Base-by-base conservation (phyloP, 192 early-diverging fungal species). In the Gryganskiella cystojenkinii region DNA sequence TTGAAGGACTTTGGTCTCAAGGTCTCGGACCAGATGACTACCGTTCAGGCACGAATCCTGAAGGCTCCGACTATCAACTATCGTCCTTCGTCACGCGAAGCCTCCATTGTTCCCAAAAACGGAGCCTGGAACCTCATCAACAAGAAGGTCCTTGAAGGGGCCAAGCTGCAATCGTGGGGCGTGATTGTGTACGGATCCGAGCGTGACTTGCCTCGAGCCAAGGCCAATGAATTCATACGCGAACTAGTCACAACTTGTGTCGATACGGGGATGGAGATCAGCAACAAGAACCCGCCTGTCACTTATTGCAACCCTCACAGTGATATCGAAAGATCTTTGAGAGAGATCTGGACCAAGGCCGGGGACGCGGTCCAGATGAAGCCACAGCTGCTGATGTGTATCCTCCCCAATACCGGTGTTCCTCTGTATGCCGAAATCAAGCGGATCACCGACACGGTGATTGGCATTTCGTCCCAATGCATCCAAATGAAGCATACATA, bases 391-490 rank as follows among this genome's bases (percentile, higher is more conserved):
- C 74, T 98, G 34, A 67, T 97, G n/a, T 93, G 94, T 61, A 80
- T 98, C 34, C 80, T 98, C 44, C 91, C 91, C 43, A 92, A 91
- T 71, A 95, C 90, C 47, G 92, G 90, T 28, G 86, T 90, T 49
- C 87, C 89, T 25, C 79, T 95, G 3, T 98, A 98, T 75, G 92
- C 91, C 25, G 91, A 83, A 50, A 91, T 96, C 80, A 98, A 98
- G 86, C 86, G 95, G 17, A 84, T 94, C 25, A 89, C 90, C 10
- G 95, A 98, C 74, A 96, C 95, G 0, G 89, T 94, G 30, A 83
- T 96, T 52, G 95, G 95, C 25, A 80, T 97, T 24, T 88, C 92
- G 0, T 94, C 95, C 22, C 97, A 98, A 83, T 98, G 97, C 74
- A 86, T 97, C 64, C 95, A 94, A 64, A 78, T 87, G 19, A 94